Evolutionary conservation across 305 asterid genomes (phyloP).

Genomic region (Fraxinus sp.): DNA sequence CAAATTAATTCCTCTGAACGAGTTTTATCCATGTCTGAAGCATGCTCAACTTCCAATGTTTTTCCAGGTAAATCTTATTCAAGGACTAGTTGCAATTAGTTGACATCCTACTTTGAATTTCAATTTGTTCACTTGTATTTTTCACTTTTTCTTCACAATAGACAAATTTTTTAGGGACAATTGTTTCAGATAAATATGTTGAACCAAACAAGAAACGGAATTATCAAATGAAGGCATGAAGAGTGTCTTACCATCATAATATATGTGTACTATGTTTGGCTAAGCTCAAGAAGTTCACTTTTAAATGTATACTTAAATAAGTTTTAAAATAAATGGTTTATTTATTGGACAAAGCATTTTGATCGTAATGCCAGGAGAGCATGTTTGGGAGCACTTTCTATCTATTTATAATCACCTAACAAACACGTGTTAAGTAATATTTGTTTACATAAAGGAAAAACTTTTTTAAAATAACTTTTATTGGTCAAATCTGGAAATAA

Average conservation of each 20-base stretch:
- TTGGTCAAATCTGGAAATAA: background rate
- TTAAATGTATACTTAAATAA: background rate
- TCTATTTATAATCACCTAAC: background rate
- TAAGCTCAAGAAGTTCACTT: background rate
- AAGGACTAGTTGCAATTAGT: slow-evolving; percentile 5
- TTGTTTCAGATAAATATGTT: background rate
- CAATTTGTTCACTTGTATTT: background rate
- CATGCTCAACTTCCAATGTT: slow-evolving; percentile 48
- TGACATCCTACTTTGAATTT: background rate
- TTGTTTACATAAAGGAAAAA: background rate
- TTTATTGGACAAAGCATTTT: background rate
- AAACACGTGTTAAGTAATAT: background rate
- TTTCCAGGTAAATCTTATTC: slow-evolving; percentile 56
- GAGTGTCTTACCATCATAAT: background rate
- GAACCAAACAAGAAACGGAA: background rate
- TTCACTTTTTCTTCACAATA: background rate
- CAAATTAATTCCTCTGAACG: slow-evolving; percentile 22
- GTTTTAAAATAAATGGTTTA: background rate
- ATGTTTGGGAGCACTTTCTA: background rate
- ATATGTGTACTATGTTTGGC: background rate
- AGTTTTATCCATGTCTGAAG: slow-evolving; percentile 36
- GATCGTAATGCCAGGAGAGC: background rate
- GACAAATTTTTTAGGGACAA: background rate
- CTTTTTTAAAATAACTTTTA: background rate
- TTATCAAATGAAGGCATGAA: background rate